Evolutionary conservation across 2,329 filamentous ascomycete species (phyloP), one percentile per base, ranked within the genome.

Genomic region (Botrytis hyacinthi): DNA sequence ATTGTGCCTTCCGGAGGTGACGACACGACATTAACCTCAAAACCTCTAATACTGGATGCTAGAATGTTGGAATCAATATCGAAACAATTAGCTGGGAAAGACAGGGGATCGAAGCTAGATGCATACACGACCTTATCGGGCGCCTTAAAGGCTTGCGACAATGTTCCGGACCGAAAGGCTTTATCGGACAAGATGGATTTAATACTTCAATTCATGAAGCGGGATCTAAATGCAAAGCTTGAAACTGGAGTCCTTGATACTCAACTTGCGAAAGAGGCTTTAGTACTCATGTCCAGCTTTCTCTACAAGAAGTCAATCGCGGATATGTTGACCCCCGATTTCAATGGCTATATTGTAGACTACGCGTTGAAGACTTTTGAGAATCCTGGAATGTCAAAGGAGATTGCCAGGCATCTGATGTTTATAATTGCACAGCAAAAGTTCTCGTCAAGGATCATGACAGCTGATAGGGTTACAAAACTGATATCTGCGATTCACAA

Each of bases 51-150:
- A 51, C 22, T 73, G n/a, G 59, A 63, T 73, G 87, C 88, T 76
- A 90, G 90, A 78, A 96, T 98, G 91, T 84, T 98, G 76, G 93
- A 97, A 78, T 97, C 93, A 0, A 90, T 94, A 8, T 87, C 94
- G 51, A 91, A 93, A 82, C 92, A 96, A 82, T 87, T 99, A 66
- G 92, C 92, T 54, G 90, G 92, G 35, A 85, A 89, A 44, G 92
- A 94, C 77, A 87, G 91, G 71, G 88, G 90, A 73, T 90, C 89
- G 20, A 92, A 92, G 77, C 83, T 96, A 46, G 96, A 99, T 83
- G 93, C 95, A 67, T 98, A 99, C 80, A 90, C 91, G 80, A 92
- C 92, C 79, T 85, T 99, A 62, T 89, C 92, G 46, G 88, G 90
- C 48, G 90, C 91, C 6, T 85, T 98, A 78, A 93, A 93, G 81